Base-by-base conservation (phyloP, 2,329 filamentous ascomycete species). In the Penicillium sp. region DNA sequence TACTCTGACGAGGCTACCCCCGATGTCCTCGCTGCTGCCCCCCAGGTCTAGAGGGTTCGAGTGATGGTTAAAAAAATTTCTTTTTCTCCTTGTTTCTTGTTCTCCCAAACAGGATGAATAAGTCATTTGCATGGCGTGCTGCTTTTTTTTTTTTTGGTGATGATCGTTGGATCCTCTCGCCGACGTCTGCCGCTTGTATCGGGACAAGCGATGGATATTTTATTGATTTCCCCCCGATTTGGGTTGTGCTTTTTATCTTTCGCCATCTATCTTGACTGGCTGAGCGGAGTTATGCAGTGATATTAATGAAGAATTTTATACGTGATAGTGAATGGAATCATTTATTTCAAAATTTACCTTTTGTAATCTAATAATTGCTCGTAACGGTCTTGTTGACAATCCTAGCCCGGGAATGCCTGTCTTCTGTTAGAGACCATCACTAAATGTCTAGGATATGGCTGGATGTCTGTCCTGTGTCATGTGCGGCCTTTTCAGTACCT, bases 1-100 rank as follows among this genome's bases (percentile, higher is more conserved):
- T 97, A 96, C 81, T 82, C 87, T 69, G 87, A 86, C 66, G 86
- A 96, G 76, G 91, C 92, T 26, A 92, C 90, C 32, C 81, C 84
- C 66, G 89, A 93, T 37, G 89, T 92, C 47, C 85, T 90, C 76
- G 86, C 73, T 53, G 77, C 77, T 51, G 77, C 75, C 40, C 77
- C 77, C 45, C 64, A 72, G 44, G 66, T 71, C 40, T 58, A 66
- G 43, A 62, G 59, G 54, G 51, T 40, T 24, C 29, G 32, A 50
- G 50, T 47, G 10, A 58, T 49, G 46, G 62, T 53, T 54, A 39
- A 64, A 66, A 66, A 22, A 64, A 63, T 62, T 60, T 55, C 58
- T 59, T 62, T 64, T 62, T 61, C 56, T 55, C 50, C 53, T 55
- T 55, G 53, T 56, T 62, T 62, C 62, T 65, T 55, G 55, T 60